phyloP scores from a whole-genome alignment of 23 red algal genomes.

The Gracilaria gracilis region DNA sequence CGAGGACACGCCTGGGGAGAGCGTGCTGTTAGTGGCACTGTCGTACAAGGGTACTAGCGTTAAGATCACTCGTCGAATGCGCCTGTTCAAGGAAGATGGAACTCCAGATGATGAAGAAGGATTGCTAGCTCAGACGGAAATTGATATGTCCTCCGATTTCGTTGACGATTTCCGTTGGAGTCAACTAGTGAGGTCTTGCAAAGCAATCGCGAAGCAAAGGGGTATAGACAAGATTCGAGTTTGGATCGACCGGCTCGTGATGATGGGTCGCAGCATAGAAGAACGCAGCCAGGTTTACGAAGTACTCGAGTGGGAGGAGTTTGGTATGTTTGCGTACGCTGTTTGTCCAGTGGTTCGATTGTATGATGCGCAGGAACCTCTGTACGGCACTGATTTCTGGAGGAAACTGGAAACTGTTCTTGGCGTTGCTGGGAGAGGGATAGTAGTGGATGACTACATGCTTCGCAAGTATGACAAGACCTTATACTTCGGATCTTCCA shows the following conservation, averaged over 20 bases:
- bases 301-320: slow-evolving; percentile 2
- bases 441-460: no score
- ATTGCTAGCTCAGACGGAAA: background rate
- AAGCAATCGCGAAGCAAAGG: background rate
- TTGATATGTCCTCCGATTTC: background rate
- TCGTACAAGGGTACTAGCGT: slow-evolving; percentile 3
- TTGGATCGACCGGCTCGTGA: no score
- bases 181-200: slow-evolving; percentile 2
- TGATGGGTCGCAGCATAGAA: background rate
- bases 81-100: background rate
- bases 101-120: background rate
- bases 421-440: background rate
- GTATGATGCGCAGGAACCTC: slow-evolving; percentile 11
- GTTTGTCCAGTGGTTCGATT: slow-evolving; percentile 3
- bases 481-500: background rate
- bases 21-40: background rate
- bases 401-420: slow-evolving; percentile 30
- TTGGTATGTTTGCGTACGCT: background rate
- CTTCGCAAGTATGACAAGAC: background rate
- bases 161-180: slow-evolving; percentile 36
- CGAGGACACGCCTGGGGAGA: no score
- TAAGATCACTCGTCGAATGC: slow-evolving; percentile 20
- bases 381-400: slow-evolving; percentile 17
- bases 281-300: background rate
- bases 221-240: no score